Conservation (phyloP, 805 yeast genomes). For the Blastobotrys muscicola region DNA sequence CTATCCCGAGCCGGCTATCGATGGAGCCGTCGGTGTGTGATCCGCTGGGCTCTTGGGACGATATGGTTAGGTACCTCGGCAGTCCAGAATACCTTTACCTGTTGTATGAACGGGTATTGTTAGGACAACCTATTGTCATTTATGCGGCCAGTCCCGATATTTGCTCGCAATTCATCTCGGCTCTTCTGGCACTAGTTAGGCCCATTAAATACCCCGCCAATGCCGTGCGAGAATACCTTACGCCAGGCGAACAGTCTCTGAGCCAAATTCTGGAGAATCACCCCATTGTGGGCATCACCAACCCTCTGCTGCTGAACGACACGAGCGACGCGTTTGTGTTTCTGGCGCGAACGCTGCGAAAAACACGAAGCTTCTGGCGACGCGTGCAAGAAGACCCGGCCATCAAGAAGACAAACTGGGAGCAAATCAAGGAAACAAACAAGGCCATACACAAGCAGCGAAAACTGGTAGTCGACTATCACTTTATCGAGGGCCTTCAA, state of each 20-base stretch:
- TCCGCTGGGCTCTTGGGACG: constrained; percentile 13
- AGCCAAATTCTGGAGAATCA: constrained; percentile 4
- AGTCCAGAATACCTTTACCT: constrained; percentile 15
- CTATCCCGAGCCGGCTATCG: neutral
- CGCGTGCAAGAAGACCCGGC: neutral
- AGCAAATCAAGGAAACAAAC: constrained; percentile 6
- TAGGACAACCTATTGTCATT: constrained; percentile 13
- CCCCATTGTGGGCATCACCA: constrained; percentile 18
- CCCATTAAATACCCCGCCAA: constrained; percentile 12
- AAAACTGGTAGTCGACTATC: constrained; percentile 8
- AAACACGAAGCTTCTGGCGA: neutral
- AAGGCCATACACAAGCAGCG: constrained; percentile 2
- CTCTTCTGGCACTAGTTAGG: constrained; percentile 14
- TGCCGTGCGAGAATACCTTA: constrained; percentile 18
- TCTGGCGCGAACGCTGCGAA: neutral
- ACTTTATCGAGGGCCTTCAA: constrained; percentile 4
- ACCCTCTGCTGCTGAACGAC: constrained; percentile 16
- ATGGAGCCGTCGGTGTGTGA: neutral
- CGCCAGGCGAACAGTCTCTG: constrained; percentile 7
- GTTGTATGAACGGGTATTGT: constrained; percentile 16
- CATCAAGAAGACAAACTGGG: constrained; percentile 4
- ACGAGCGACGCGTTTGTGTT: constrained; percentile 1
- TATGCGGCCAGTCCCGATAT: constrained; percentile 17
- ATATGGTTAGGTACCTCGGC: constrained; percentile 3
- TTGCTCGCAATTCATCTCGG: constrained; percentile 15